A percentile compares a stretch with the other conserved stretches of the same genome.
These are phyloP conservation scores for Puccinellia tenuiflora DNA, from an alignment of 176 grass and related monocot species.

Conservation along the genomic window DNA sequence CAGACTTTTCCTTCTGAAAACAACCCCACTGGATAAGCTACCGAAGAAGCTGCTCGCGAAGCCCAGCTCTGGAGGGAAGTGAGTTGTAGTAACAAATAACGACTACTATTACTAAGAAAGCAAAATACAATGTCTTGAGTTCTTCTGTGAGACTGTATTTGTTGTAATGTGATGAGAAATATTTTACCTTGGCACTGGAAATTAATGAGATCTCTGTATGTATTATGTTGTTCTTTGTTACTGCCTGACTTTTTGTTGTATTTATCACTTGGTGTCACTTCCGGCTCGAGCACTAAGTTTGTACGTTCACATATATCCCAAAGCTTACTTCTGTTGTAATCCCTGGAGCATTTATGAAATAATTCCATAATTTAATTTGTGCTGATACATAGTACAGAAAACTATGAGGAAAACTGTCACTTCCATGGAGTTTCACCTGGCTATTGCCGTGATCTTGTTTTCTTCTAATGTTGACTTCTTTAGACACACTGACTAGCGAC, in stretches of 20 bases:
- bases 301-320: background rate
- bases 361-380: background rate
- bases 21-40: conserved; percentile 72
- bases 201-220: conserved; percentile 17
- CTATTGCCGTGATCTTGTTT: background rate
- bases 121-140: background rate
- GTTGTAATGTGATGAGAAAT: conserved; percentile 19
- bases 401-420: background rate
- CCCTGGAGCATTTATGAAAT: background rate
- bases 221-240: background rate
- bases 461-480: background rate
- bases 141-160: background rate
- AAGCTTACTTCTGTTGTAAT: background rate
- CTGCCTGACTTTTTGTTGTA: background rate
- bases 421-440: background rate
- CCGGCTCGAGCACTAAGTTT: background rate
- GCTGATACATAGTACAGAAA: background rate
- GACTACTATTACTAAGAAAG: background rate
- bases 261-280: background rate
- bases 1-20: conserved; percentile 92
- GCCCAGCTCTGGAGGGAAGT: conserved; percentile 25
- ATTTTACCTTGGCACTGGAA: conserved; percentile 1
- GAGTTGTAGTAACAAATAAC: conserved; percentile 4
- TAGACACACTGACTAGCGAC: background rate
- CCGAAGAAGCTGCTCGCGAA: conserved; percentile 88